A percentile compares a stretch with the other conserved stretches of the same genome.
Evolutionary conservation across 2,329 filamentous ascomycete species (phyloP).

Genomic region (Zymoseptoria ardabiliae): DNA sequence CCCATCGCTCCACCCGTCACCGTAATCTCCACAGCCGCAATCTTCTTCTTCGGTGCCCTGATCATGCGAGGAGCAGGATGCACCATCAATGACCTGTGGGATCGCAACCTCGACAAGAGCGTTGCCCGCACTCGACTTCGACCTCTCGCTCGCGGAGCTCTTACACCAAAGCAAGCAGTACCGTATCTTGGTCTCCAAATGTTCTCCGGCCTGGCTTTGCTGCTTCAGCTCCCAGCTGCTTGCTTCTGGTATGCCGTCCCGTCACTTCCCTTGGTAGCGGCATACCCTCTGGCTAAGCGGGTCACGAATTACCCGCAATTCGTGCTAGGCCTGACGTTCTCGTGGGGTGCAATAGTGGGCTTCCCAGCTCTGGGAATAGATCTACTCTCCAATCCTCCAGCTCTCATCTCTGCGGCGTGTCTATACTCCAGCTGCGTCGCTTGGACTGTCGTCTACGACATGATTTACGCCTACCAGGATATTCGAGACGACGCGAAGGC

Average conservation of each 20-base stretch:
- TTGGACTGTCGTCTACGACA: slow-evolving; percentile 86
- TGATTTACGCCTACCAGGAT: slow-evolving; percentile 91
- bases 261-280: slow-evolving; percentile 63
- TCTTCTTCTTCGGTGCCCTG: slow-evolving; percentile 70
- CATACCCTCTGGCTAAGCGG: slow-evolving; percentile 77
- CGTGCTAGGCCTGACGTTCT: slow-evolving; percentile 76
- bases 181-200: slow-evolving; percentile 69
- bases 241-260: slow-evolving; percentile 75
- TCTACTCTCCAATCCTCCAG: slow-evolving; percentile 55
- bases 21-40: slow-evolving; percentile 54
- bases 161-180: slow-evolving; percentile 64
- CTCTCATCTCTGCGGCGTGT: slow-evolving; percentile 57
- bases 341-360: slow-evolving; percentile 82
- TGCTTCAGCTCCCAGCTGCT: slow-evolving; percentile 65
- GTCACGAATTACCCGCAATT: slow-evolving; percentile 83
- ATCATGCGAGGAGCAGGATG: slow-evolving; percentile 86
- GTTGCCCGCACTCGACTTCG: slow-evolving; percentile 69
- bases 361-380: slow-evolving; percentile 77
- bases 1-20: slow-evolving; percentile 55
- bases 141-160: slow-evolving; percentile 71
- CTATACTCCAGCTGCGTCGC: slow-evolving; percentile 73
- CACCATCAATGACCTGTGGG: slow-evolving; percentile 86
- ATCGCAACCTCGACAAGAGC: slow-evolving; percentile 75
- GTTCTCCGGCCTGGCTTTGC: slow-evolving; percentile 62
- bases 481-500: slow-evolving; percentile 78